Evolutionary conservation across 345 rosid genomes (phyloP).

Genomic region (Gossypium anomalum): DNA sequence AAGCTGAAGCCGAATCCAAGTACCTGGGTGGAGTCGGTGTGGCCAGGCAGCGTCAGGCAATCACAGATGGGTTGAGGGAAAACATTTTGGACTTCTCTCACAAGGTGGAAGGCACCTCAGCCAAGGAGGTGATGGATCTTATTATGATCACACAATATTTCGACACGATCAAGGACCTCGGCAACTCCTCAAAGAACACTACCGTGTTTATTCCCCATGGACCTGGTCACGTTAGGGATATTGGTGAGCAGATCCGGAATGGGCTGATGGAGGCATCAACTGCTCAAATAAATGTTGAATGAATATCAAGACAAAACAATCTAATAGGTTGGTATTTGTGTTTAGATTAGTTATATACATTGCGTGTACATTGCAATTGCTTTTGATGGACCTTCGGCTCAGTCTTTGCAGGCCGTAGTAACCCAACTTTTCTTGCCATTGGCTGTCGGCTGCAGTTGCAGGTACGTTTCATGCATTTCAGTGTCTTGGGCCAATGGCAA

Average conservation of each 20-base stretch:
- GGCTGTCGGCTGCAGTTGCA: not conserved
- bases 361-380: not conserved
- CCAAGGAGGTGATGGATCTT: constrained; percentile 96
- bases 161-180: constrained; percentile 90
- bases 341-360: not conserved
- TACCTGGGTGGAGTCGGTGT: constrained; percentile 95
- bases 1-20: constrained; percentile 95
- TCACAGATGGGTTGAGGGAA: constrained; percentile 90
- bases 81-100: constrained; percentile 91
- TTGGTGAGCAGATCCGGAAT: constrained; percentile 75
- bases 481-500: not conserved
- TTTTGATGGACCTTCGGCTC: not conserved
- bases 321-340: not conserved
- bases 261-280: constrained; percentile 86
- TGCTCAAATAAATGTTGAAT: constrained; percentile 34
- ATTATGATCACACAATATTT: constrained; percentile 97
- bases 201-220: constrained; percentile 96
- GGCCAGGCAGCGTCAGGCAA: constrained; percentile 97
- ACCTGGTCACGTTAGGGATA: constrained; percentile 93
- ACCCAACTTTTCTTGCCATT: not conserved
- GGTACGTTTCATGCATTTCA: not conserved
- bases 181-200: constrained; percentile 87
- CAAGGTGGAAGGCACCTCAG: constrained; percentile 83
- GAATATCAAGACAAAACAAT: not conserved
- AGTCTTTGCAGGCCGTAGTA: not conserved